These are phyloP conservation scores for Daedaleopsis nitida DNA, from an alignment of 768 basidiomycete genomes.

Conservation along the genomic window DNA sequence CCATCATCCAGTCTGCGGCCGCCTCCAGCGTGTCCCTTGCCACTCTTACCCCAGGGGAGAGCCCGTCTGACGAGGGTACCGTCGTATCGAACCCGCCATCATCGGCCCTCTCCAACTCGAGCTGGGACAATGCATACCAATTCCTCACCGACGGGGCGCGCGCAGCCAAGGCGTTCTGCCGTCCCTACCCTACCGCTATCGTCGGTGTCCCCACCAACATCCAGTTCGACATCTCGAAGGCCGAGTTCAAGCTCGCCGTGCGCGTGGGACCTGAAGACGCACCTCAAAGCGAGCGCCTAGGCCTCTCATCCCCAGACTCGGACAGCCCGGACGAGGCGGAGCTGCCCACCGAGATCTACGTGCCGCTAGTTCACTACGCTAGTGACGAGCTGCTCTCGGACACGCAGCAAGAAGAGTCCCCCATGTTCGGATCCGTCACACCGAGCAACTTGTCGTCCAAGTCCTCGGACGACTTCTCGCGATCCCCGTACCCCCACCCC, in stretches of 20 bases:
- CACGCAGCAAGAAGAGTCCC: constrained; percentile 4
- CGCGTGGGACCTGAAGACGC: constrained; percentile 62
- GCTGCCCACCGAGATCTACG: constrained; percentile 84
- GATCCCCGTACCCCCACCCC: neutral
- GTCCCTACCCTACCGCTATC: constrained; percentile 79
- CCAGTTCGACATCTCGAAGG: constrained; percentile 74
- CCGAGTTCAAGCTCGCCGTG: constrained; percentile 70
- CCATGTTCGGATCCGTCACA: constrained; percentile 1
- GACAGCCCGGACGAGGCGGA: constrained; percentile 32
- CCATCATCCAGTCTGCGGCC: constrained; percentile 18
- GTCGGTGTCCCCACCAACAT: constrained; percentile 70
- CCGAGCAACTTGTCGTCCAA: constrained; percentile 7
- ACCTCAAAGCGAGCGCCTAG: constrained; percentile 25
- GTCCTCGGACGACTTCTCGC: constrained; percentile 9
- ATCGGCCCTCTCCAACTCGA: constrained; percentile 31
- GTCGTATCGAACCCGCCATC: constrained; percentile 16
- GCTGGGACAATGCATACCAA: constrained; percentile 56
- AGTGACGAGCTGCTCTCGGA: constrained; percentile 36
- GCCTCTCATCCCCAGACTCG: constrained; percentile 18
- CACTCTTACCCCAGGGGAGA: constrained; percentile 31
- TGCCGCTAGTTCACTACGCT: constrained; percentile 91
- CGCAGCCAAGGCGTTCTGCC: constrained; percentile 79
- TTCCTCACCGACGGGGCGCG: constrained; percentile 87
- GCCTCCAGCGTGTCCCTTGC: constrained; percentile 41
- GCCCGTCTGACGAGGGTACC: constrained; percentile 22